Evolutionary conservation across 495 filamentous ascomycete genomes (phyloP).

Genomic region (Penicillium maclennaniae): DNA sequence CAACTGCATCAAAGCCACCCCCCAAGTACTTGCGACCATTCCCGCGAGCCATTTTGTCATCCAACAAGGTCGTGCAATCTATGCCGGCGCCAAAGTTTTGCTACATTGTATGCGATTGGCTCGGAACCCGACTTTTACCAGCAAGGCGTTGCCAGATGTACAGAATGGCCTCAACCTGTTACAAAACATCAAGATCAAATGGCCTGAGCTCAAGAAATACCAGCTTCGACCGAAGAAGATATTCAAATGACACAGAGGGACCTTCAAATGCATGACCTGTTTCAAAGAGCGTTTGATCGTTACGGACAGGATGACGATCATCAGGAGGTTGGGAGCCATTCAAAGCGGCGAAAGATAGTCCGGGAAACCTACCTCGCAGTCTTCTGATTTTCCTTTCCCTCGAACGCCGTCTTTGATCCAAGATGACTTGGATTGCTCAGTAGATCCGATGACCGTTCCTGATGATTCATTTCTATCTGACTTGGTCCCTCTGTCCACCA

Average conservation of each 20-base stretch:
- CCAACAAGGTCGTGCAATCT: constrained; percentile 11
- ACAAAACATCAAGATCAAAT: constrained; percentile 9
- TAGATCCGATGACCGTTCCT: no score
- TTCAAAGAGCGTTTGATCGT: not conserved
- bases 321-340: no score
- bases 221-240: constrained; percentile 8
- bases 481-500: not conserved
- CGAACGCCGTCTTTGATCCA: no score
- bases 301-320: not conserved
- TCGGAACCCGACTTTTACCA: constrained; percentile 6
- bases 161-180: constrained; percentile 11
- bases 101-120: constrained; percentile 13
- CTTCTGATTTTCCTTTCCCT: no score
- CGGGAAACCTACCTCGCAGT: no score
- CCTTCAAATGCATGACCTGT: constrained; percentile 2
- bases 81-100: constrained; percentile 6
- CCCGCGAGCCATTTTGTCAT: constrained; percentile 12
- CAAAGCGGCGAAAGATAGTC: no score
- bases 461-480: not conserved
- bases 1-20: constrained; percentile 11
- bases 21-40: constrained; percentile 9
- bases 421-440: no score
- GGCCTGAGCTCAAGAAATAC: constrained; percentile 16
- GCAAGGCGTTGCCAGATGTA: constrained; percentile 11
- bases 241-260: constrained; percentile 5